Base-by-base conservation (phyloP, 768 basidiomycete species). In the Dioszegia crocea region DNA sequence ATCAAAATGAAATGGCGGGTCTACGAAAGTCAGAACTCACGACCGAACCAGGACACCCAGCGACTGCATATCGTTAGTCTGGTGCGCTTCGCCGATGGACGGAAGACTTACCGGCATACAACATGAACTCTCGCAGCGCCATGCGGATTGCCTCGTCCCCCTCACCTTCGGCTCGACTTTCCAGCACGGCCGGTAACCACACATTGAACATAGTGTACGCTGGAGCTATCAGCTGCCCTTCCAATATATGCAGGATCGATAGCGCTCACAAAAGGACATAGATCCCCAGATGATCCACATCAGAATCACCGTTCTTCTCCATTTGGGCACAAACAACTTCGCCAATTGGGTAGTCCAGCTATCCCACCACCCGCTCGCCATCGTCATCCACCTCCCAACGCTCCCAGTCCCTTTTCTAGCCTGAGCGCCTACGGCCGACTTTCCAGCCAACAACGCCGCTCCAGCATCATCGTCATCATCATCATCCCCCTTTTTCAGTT, bases 221-320 rank as follows among this genome's bases (percentile, higher is more conserved):
- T 71, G 58, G 1, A 30, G 3, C 24, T 29, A 50, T 59, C 29
- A 59, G 39, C 27, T 58, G 11, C 14, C 24, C 29, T n/a, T n/a
- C n/a, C 8, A 12, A 3, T 30, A 26, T 58, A 33, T 44, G 17
- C 1, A 8, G 21, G n/a, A 26, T 21, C 10, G 10, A 12, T 1
- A 45, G 14, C 6, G 62, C 68, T 60, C 29, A 74, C 70, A 59
- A 30, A 76, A 65, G 21, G 66, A 67, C 72, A 76, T 75, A n/a
- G 65, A 63, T 5, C 67, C 74, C 75, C 75, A 76, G 14, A 76
- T 74, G 52, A 70, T 64, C 71, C 73, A 73, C 75, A 76, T 76
- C 41, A 76, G 59, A 14, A 75, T 67, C 19, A 73, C 73, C 11
- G 71, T 75, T 31, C 66, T 33, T n/a, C 71, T 50, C 75, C 75